Evolutionary conservation across 108 stramenopile species (phyloP), one percentile per base, ranked within the genome.

Genomic region (Parmales sp.): DNA sequence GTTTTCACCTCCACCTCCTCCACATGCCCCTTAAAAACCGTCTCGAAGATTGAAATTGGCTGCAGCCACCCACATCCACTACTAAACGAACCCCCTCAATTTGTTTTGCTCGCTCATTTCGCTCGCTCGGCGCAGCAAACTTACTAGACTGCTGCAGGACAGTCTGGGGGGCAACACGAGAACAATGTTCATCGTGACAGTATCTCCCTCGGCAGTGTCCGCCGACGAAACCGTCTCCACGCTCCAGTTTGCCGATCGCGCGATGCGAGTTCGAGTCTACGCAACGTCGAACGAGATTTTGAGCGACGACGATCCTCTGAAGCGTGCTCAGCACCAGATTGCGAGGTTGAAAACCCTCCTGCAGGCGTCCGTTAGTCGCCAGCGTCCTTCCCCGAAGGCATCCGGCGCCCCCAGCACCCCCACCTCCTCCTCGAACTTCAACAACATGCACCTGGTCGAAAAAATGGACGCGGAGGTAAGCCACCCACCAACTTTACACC

Each of bases 121-220:
- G n/a, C n/a, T n/a, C n/a, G n/a, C n/a, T n/a, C n/a, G n/a, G n/a
- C n/a, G n/a, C n/a, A n/a, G n/a, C n/a, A n/a, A 81, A 51, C 74
- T 84, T 22, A 84, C 83, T 19, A 63, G 83, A 9, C 75, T 84
- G 31, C 49, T 84, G 48, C 82, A 84, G 73, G 82, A 82, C 39
- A 72, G 71, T 16, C 67, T 84, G 28, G 73, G 73, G 16, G 82
- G 82, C 7, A 84, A 84, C 69, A 77, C 82, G 23, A 43, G 72
- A 9, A 84, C 82, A 73, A 73, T 78, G 19, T 71, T 84, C 48
- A 74, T 84, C 31, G 78, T 77, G 51, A 77, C 78, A 25, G 67
- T 78, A 37, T 81, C 82, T 0, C 66, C 82, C 31, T 75, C 82
- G 19, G 76, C 74, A n/a, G 50, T 34, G 1, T 79, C 78, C 74